Evolutionary conservation across 2,329 filamentous ascomycete species (phyloP).

Genomic region (Colletotrichum horii): DNA sequence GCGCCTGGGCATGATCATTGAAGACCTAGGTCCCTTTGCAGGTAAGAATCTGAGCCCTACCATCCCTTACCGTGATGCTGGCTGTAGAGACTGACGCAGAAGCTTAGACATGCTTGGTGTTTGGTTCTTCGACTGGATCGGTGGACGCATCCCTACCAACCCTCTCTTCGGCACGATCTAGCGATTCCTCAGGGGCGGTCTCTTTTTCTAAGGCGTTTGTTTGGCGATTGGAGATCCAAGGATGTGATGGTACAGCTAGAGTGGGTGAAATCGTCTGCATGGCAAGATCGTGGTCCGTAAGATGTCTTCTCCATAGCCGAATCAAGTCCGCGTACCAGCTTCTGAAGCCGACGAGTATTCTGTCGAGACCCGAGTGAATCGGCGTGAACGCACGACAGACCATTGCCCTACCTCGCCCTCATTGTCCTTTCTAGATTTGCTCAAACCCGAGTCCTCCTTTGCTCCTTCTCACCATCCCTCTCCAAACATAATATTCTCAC

Average conservation of each 20-base stretch:
- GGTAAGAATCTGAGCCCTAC: background rate
- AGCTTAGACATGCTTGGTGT: background rate
- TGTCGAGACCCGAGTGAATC: background rate
- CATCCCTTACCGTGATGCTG: fast-evolving
- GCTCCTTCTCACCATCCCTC: background rate
- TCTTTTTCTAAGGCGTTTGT: background rate
- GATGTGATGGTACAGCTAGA: background rate
- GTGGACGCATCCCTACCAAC: fast-evolving
- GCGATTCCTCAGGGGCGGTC: background rate
- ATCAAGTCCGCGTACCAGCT: background rate
- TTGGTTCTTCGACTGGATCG: background rate
- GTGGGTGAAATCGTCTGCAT: background rate
- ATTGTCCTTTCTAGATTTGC: background rate
- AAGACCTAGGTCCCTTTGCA: background rate
- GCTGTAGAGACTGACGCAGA: background rate
- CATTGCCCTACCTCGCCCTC: fast-evolving
- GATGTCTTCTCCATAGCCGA: background rate
- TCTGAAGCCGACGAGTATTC: background rate
- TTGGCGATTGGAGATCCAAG: background rate
- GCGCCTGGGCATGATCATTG: background rate
- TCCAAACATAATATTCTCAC: background rate
- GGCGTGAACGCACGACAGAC: background rate
- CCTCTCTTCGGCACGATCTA: fast-evolving
- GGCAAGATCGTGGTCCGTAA: background rate
- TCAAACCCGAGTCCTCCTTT: background rate